Evolutionary conservation across 2,329 filamentous ascomycete species (phyloP), one percentile per base, ranked within the genome.

Genomic region (Aspergillus ustus): DNA sequence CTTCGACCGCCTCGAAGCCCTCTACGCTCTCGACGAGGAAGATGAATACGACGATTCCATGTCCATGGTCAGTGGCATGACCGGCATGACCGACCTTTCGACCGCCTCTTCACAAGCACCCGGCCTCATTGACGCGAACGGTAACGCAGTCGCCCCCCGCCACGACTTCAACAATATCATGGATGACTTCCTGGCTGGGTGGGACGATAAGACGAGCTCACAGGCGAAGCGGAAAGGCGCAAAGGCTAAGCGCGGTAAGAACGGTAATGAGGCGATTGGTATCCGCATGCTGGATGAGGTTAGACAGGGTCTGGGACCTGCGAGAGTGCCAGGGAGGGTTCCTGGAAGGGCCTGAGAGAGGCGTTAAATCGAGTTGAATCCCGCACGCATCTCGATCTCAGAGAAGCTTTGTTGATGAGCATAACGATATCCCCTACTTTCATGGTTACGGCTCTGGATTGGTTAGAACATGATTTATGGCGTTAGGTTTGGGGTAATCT

Each of bases 281-380:
- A 83, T 97, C 66, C 89, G 91, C 77, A 92, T 98, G 81, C 82
- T 98, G 63, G 95, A 98, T 67, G 94, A 98, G 78, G 89, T 99
- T 55, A 84, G 95, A 57, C 85, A 85, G 66, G 91, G 88, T 7
- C 77, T 97, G 60, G 94, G 94, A 0, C 91, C 91, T 28, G 90
- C 93, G 31, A 86, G 87, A 63, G 75, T 96, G 60, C 71, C 69
- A 20, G 63, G 60, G 29, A 68, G 66, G 40, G 69, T 74, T 15
- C 57, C 73, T 46, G 73, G 75, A 40, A 72, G 68, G 59, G 75
- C 70, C 48, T 78, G 68, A 63, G 25, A 25, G 25, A 25, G 25
- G 25, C 25, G 25, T 25, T 2, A 25, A 25, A 25, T 25, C 25
- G 25, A 25, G 25, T 25, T 25, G 25, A 25, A 25, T 25, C 25